Evolutionary conservation across 192 early-diverging fungal species (phyloP), one percentile per base, ranked within the genome.

Genomic region (Podila minutissima): DNA sequence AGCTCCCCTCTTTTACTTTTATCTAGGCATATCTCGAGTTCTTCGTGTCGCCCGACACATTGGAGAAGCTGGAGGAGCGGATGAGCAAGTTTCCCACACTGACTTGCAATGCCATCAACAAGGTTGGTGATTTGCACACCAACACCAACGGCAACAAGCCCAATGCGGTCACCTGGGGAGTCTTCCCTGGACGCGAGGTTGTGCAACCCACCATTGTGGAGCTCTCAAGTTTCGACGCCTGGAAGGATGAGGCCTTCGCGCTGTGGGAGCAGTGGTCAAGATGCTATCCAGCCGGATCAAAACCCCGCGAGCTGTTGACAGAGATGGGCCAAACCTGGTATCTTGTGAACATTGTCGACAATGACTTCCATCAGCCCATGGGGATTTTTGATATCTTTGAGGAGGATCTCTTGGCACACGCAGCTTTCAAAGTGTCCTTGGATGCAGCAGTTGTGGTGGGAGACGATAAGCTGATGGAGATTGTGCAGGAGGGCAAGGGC

Each of bases 141-240:
- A 67, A 41, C 35, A 32, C 19, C 28, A 67, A 53, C 26, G 24
- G 66, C 58, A 31, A 19, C 59, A 28, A 82, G 9, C 93, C 97
- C 22, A 99, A 96, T 75, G 95, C 94, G 26, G 91, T 99, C 2
- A 98, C 97, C 5, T 98, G 97, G 97, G 97, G 97, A 51, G 97
- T 98, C n/a, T 99, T 99, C 85, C 95, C 96, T 6, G 95, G 95
- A 33, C 91, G 94, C 35, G 94, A 96, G 67, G 92, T 99, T 35
- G 88, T 97, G 22, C 96, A 99, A 85, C 95, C 95, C 8, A 96
- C 96, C 48, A 86, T 96, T 31, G 94, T 98, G 22, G 96, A 98
- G 62, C 74, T 89, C 66, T 88, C 83, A 59, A 91, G 88, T 64
- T 98, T 98, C 82, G 79, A 94, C 76, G 94, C 95, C 2, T 98